phyloP scores from a whole-genome alignment of 805 yeast species.

The Lachancea nothofagi region DNA sequence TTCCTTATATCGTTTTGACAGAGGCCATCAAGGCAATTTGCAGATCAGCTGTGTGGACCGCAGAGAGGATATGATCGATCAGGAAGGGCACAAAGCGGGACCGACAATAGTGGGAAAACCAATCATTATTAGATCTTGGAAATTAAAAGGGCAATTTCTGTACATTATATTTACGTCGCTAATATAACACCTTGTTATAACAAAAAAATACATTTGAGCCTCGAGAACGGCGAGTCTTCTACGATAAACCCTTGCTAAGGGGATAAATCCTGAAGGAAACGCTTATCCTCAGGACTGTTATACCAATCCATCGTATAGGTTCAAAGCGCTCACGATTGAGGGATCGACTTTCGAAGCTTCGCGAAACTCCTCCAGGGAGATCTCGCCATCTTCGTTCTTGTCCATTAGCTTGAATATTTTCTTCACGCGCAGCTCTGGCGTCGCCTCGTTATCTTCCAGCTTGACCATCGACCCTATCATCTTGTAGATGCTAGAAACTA shows the following conservation, averaged over 20 bases:
- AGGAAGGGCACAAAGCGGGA: not conserved
- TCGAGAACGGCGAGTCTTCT: no score
- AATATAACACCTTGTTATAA: not conserved
- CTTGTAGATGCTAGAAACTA: conserved; percentile 79
- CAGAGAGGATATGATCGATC: conserved; percentile 74
- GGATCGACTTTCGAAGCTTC: conserved; percentile 77
- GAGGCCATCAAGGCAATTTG: conserved; percentile 82
- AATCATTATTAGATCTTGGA: not conserved
- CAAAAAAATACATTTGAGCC: no score
- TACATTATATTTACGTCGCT: conserved; percentile 2
- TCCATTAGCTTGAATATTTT: conserved; percentile 75
- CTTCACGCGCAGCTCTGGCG: conserved; percentile 82
- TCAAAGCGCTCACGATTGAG: conserved; percentile 67
- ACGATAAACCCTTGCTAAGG: no score
- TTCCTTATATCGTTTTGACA: conserved; percentile 83
- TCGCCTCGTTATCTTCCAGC: conserved; percentile 79
- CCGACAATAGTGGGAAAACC: not conserved
- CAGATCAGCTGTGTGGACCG: conserved; percentile 83
- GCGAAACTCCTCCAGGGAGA: conserved; percentile 79
- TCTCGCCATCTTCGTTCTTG: conserved; percentile 60
- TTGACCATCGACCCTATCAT: conserved; percentile 95
- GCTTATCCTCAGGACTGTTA: conserved; percentile 25
- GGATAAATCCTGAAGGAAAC: not conserved
- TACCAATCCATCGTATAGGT: conserved; percentile 75
- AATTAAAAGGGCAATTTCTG: not conserved